phyloP scores from a whole-genome alignment of 495 filamentous ascomycete genomes.

The Corynascus novoguineensis region DNA sequence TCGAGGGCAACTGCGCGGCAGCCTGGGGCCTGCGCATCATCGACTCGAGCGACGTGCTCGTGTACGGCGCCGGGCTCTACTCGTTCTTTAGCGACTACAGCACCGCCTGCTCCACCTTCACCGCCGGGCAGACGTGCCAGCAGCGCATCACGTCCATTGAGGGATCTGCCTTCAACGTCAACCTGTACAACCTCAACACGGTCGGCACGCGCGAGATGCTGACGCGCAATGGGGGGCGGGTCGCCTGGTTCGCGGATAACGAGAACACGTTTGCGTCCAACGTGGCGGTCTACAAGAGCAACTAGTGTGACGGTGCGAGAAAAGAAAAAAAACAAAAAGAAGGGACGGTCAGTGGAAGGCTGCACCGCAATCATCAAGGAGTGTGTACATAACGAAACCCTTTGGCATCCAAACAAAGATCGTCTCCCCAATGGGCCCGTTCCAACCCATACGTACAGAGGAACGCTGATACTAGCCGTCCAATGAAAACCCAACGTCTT shows the following conservation, averaged over 20 bases:
- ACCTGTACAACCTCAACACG: constrained; percentile 53
- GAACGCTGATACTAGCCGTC: constrained; percentile 25
- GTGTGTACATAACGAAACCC: not conserved
- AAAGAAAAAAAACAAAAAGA: constrained; percentile 8
- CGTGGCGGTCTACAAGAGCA: constrained; percentile 40
- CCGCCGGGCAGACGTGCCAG: constrained; percentile 49
- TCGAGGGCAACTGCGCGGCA: constrained; percentile 48
- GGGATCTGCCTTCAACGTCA: constrained; percentile 41
- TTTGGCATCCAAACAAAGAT: too few relatives aligned
- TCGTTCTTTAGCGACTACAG: constrained; percentile 64
- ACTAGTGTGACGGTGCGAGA: not conserved
- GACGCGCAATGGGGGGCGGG: constrained; percentile 33
- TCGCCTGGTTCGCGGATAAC: constrained; percentile 42
- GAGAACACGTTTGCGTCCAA: constrained; percentile 43
- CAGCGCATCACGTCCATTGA: constrained; percentile 48
- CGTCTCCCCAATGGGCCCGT: too few relatives aligned
- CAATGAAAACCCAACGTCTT: constrained; percentile 53
- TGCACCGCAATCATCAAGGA: too few relatives aligned
- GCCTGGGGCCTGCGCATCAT: constrained; percentile 64
- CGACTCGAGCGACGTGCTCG: constrained; percentile 50
- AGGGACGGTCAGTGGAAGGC: not conserved
- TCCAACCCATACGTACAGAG: not conserved
- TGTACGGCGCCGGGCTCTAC: constrained; percentile 71
- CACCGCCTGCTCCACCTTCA: constrained; percentile 39
- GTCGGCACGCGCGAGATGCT: constrained; percentile 47